Base-by-base conservation (phyloP, 257 asterid genomes). In the Solanum appendiculatum region DNA sequence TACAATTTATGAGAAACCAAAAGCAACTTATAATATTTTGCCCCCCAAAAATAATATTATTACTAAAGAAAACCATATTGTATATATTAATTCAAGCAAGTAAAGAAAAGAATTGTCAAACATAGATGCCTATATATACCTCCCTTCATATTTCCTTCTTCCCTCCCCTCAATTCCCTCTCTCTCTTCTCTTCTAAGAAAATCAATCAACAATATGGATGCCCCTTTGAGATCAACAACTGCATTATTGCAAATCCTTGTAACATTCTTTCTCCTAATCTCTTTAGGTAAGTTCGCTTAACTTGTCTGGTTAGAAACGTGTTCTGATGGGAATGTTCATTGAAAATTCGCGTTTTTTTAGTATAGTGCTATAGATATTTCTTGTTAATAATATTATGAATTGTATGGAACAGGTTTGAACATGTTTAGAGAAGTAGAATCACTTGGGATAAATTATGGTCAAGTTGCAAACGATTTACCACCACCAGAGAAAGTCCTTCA, bases 361-460 rank as follows among this genome's bases (percentile, higher is more conserved):
- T 0, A 7, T 20, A 72, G 44, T 70, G 44, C n/a, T 15, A 56
- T 56, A 7, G 12, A 33, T 72, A n/a, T 44, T 23, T 69, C 16
- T 46, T 68, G 68, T 68, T 39, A 29, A 54, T 44, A 42, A 70
- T 66, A 64, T 51, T 66, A 31, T 25, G 15, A 16, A 23, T 86
- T 83, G 20, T 27, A 37, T 78, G 40, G 2, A 74, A 82, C 88
- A 94, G 95, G 93, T 87, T 85, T 91, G 3, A 77, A 85, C 70
- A 88, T 84, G 15, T 23, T 90, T 10, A 84, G 54, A 81, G 87
- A 86, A 63, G 97, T 88, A 34, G 90, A 90, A 75, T 90, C 97
- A 8, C 86, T 96, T 80, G 99, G 99, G 85, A 93, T 96, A 36
- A 96, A 96, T 84, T 96, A 97, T 84, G 99, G 99, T 29, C 98